These are phyloP conservation scores for Ambrosia trifida DNA, from an alignment of 129 eudicot genomes.

Conservation along the genomic window DNA sequence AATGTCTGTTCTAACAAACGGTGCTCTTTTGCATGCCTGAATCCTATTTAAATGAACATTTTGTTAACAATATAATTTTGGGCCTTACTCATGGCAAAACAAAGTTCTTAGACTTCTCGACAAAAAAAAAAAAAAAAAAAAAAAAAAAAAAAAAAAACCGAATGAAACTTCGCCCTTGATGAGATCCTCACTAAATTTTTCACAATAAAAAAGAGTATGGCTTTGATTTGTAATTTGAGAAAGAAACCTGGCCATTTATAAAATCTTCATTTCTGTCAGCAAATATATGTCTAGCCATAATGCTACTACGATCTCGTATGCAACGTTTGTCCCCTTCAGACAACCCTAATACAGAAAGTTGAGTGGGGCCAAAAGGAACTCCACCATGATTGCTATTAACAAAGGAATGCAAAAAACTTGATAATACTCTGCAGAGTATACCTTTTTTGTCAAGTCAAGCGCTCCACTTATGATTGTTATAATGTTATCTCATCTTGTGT, in stretches of 20 bases:
- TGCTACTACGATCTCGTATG: conserved; percentile 97
- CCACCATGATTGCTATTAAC: conserved; percentile 78
- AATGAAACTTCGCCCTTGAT: not conserved
- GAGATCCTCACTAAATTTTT: not conserved
- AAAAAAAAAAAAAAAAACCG: too few species aligned
- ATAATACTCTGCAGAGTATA: conserved; percentile 40
- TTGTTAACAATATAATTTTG: not conserved
- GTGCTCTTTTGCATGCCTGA: not conserved
- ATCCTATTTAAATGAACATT: not conserved
- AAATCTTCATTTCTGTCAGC: conserved; percentile 90
- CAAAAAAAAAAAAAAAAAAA: too few species aligned
- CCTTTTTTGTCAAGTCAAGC: too few species aligned
- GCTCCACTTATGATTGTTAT: too few species aligned
- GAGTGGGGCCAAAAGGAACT: conserved; percentile 74
- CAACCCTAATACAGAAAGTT: conserved; percentile 82
- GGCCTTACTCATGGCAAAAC: not conserved
- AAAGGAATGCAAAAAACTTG: conserved; percentile 86
- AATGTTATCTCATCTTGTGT: too few species aligned
- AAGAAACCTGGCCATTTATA: conserved; percentile 76
- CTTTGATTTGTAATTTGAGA: not conserved
- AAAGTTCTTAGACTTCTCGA: not conserved
- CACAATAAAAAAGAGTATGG: too few species aligned
- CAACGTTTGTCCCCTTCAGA: conserved; percentile 93
- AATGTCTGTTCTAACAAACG: not conserved
- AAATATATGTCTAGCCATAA: conserved; percentile 96